These are phyloP conservation scores for Narthecium ossifragum DNA, from an alignment of 106 monocot genomes.

Conservation along the genomic window DNA sequence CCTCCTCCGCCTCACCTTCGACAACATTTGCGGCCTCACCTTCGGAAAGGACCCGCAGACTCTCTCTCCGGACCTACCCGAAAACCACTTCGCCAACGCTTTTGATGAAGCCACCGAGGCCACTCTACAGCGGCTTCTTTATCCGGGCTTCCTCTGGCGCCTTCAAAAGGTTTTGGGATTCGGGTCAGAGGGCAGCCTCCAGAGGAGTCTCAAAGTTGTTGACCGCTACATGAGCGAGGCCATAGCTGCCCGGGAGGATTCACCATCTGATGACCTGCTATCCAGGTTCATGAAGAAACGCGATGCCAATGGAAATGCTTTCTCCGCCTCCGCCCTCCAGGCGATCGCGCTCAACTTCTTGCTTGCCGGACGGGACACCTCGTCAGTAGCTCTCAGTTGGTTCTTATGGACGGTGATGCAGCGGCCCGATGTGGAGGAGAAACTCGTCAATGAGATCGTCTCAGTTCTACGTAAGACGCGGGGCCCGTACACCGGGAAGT, in stretches of 20 bases:
- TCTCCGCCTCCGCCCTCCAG: slow-evolving; percentile 46
- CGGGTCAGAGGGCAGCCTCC: slow-evolving; percentile 50
- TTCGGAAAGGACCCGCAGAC: slow-evolving; percentile 86
- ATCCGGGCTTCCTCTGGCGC: slow-evolving; percentile 68
- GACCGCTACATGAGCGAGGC: slow-evolving; percentile 56
- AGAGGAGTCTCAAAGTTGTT: slow-evolving; percentile 47
- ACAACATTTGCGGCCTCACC: slow-evolving; percentile 84
- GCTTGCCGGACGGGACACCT: slow-evolving; percentile 84
- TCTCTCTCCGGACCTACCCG: slow-evolving; percentile 56
- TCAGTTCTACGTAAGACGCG: slow-evolving; percentile 47
- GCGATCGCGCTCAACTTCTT: slow-evolving; percentile 81
- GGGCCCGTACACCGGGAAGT: slow-evolving; percentile 26
- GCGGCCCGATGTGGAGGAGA: slow-evolving; percentile 48
- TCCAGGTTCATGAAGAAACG: slow-evolving; percentile 80
- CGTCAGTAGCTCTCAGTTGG: slow-evolving; percentile 88
- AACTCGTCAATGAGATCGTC: slow-evolving; percentile 52
- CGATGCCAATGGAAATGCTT: slow-evolving; percentile 46
- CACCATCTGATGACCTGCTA: slow-evolving; percentile 70
- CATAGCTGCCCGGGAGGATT: slow-evolving; percentile 36
- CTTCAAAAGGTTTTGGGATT: slow-evolving; percentile 53
- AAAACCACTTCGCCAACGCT: slow-evolving; percentile 66
- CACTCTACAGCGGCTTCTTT: slow-evolving; percentile 65
- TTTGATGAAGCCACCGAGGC: slow-evolving; percentile 77
- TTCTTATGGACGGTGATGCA: slow-evolving; percentile 76
- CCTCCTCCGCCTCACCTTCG: slow-evolving; percentile 79